Base-by-base conservation (phyloP, 2,329 filamentous ascomycete species). In the Aureobasidium musti region DNA sequence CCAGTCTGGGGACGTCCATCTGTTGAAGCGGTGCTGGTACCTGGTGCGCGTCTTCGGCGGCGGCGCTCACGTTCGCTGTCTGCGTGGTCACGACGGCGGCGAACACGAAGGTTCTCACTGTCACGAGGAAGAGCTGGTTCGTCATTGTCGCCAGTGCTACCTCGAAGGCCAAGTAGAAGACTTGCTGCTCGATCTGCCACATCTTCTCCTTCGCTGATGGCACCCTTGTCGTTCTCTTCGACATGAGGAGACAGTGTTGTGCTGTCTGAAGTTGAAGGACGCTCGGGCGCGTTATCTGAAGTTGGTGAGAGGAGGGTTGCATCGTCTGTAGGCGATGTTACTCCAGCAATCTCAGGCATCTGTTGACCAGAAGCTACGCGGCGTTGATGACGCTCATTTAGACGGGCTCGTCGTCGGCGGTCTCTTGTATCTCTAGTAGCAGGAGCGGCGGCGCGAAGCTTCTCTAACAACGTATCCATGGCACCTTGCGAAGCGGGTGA, bases 401-500 rank as follows among this genome's bases (percentile, higher is more conserved):
- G 85, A 65, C 94, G 85, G 45, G 93, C 92, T 71, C 94, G 87
- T 67, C 94, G 87, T 69, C 95, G 87, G 72, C 92, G 87, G 77
- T 98, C 95, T 74, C 94, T 87, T 77, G 96, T 90, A 77, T 97
- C 93, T 76, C 91, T 85, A 33, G 91, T 87, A 79, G 97, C 91
- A 35, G 95, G 94, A 66, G 93, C 94, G 1, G 95, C 95, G 66
- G 92, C 93, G 67, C 95, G 90, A 66, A 99, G 82, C 79, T 98
- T 98, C 86, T 97, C 92, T 57, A 99, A 86, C 28, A 99, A 82
- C 47, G 90, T 91, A 79, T 99, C 95, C 93, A 99, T 98, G 63
- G 93, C 95, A 64, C 94, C 95, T 28, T 91, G 90, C 2, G 89
- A 89, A 35, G 84, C 82, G 6, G 87, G 87, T 21, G 77, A 77